phyloP scores from a whole-genome alignment of 306 rosid genomes.

The Rubus idaeus region DNA sequence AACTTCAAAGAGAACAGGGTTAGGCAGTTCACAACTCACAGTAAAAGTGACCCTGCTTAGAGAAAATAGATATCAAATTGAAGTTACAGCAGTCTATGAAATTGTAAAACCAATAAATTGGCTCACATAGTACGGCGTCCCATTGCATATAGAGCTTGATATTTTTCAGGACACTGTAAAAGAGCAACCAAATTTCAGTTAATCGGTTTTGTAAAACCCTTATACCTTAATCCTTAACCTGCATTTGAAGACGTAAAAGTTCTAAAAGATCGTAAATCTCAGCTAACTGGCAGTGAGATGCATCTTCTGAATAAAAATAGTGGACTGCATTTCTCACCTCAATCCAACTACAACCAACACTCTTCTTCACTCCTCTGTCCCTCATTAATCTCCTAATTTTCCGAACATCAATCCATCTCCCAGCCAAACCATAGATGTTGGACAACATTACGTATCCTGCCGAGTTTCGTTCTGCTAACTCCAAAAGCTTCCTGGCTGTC shows the following conservation, averaged over 20 bases:
- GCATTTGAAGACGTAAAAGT: conserved; percentile 5
- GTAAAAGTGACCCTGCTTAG: too few relatives aligned
- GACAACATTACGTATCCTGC: conserved; percentile 11
- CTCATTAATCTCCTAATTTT: conserved; percentile 11
- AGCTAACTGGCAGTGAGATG: conserved; percentile 14
- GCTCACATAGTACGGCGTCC: too few relatives aligned
- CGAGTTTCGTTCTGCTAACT: background rate
- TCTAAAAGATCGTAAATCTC: background rate
- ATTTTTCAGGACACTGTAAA: too few relatives aligned
- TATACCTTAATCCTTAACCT: background rate
- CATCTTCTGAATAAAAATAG: conserved; percentile 16
- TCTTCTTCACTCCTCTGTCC: conserved; percentile 14
- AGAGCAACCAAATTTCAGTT: too few relatives aligned
- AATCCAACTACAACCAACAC: conserved; percentile 15
- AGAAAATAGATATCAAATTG: too few relatives aligned
- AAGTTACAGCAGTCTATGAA: background rate
- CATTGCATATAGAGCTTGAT: too few relatives aligned
- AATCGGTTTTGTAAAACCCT: background rate
- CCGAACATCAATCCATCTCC: conserved; percentile 16
- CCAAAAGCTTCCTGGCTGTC: conserved; percentile 15
- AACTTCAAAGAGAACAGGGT: too few relatives aligned
- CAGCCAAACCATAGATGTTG: conserved; percentile 9
- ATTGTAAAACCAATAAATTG: background rate
- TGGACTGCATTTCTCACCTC: conserved; percentile 13
- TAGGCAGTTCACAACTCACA: too few relatives aligned